Evolutionary conservation across 2,329 filamentous ascomycete genomes (phyloP), one percentile per base, ranked within the genome.

Genomic region (Sclerotinia borealis): DNA sequence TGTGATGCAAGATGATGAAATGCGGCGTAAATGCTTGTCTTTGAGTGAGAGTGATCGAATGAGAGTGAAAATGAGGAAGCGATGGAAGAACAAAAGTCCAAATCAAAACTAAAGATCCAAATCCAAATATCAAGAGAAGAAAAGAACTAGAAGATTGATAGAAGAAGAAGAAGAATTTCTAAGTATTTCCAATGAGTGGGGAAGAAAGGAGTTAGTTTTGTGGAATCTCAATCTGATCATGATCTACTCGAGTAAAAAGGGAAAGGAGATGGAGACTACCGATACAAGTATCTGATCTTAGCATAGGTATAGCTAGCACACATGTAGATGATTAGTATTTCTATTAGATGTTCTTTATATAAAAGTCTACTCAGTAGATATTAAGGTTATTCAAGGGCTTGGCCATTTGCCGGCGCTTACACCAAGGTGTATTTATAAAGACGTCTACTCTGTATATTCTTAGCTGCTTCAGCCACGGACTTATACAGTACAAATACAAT

Each of bases 1-100:
- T n/a, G n/a, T n/a, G n/a, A 55, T 55, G 51, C 27, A 31, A 22
- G 52, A 34, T 55, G 52, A 54, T 43, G 37, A 31, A 55, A 55
- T 25, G 25, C 52, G 25, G 37, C 25, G 27, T 25, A 27, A 15
- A 37, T 56, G 15, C 25, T 56, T 9, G 25, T 55, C 27, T 31
- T 5, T 25, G 25, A 31, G 19, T 56, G 19, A 22, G 39, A 45
- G 27, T 7, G 29, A 13, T 5, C 19, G 25, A 31, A 19, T 56
- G 19, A 22, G 39, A 45, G 27, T 7, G 29, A 13, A 8, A 36
- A 11, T 19, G 41, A 19, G 29, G 8, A n/a, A 36, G n/a, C 22
- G n/a, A 59, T n/a, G 25, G 29, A 29, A 9, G 22, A 4, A 8
- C 19, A 13, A 29, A n/a, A 19, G 37, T 15, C 37, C 25, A 31